Evolutionary conservation across 257 asterid species (phyloP).

Genomic region (Solanum piurae): DNA sequence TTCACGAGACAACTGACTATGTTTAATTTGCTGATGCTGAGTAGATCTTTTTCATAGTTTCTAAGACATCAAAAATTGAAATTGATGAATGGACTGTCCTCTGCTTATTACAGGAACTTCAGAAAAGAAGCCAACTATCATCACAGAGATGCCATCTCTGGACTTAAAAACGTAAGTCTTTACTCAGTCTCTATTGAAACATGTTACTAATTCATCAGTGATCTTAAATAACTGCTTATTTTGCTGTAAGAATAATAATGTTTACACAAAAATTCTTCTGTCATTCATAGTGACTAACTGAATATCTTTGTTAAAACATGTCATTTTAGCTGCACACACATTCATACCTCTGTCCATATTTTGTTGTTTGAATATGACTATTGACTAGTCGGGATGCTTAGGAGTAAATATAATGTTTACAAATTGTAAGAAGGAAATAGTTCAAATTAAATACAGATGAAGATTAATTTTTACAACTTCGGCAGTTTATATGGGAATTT

Average conservation of each 20-base stretch:
- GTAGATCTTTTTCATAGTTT: neutral
- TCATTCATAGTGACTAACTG: neutral
- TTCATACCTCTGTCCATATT: neutral
- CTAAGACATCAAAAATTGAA: neutral
- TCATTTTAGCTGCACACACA: neutral
- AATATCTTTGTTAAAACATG: neutral
- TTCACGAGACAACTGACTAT: neutral
- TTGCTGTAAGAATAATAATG: neutral
- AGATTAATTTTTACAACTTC: neutral
- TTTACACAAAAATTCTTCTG: neutral
- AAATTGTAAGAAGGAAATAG: neutral
- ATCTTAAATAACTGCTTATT: neutral
- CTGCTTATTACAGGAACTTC: slow-evolving; percentile 31
- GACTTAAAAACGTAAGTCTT: slow-evolving; percentile 58
- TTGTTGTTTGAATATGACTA: neutral
- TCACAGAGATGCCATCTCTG: slow-evolving; percentile 37
- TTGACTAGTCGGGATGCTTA: neutral
- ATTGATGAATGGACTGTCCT: neutral
- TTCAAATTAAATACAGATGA: neutral
- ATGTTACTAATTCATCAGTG: neutral
- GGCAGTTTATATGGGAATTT: neutral
- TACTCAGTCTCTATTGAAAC: neutral
- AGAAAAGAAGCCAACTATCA: slow-evolving; percentile 33
- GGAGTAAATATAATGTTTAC: neutral
- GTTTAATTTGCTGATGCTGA: neutral